Percentiles rank a stretch among this genome's conserved stretches.
Evolutionary conservation across 208 protist species (phyloP).

Genomic region (Crithidia brevicula): DNA sequence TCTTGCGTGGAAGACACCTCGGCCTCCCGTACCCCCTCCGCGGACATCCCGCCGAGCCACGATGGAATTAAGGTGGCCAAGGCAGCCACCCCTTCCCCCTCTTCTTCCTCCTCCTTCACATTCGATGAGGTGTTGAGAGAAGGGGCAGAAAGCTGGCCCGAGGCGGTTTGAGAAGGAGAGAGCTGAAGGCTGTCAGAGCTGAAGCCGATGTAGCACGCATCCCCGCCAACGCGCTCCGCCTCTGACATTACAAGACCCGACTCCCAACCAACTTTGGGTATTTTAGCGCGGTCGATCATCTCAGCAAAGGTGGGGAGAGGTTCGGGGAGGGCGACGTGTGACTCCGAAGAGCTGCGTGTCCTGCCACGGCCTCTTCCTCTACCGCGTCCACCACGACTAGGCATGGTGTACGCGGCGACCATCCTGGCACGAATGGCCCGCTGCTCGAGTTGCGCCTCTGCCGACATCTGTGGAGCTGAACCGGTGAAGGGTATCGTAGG

Average conservation of each 20-base stretch:
- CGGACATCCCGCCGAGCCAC: slow-evolving; percentile 4
- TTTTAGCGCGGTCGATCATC: background rate
- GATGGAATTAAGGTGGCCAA: too few relatives aligned
- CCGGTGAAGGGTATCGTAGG: background rate
- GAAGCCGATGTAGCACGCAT: slow-evolving; percentile 26
- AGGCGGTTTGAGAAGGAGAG: background rate
- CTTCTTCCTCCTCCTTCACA: too few relatives aligned
- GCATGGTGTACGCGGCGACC: slow-evolving; percentile 21
- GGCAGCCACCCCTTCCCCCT: too few relatives aligned
- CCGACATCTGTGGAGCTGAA: too few relatives aligned
- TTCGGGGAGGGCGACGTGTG: background rate
- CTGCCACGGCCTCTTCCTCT: background rate
- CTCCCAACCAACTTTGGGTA: background rate
- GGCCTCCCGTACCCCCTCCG: background rate
- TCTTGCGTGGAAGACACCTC: background rate
- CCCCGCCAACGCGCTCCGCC: background rate
- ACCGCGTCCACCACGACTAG: background rate
- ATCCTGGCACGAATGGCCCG: slow-evolving; percentile 22
- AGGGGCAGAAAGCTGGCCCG: background rate
- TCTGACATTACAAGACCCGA: too few relatives aligned
- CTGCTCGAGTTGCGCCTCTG: slow-evolving; percentile 19
- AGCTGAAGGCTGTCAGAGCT: slow-evolving; percentile 33
- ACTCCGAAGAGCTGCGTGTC: too few relatives aligned
- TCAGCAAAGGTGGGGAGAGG: slow-evolving; percentile 1
- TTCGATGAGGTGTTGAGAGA: too few relatives aligned